Evolutionary conservation across 768 basidiomycete species (phyloP).

Genomic region (Pisolithus albus): DNA sequence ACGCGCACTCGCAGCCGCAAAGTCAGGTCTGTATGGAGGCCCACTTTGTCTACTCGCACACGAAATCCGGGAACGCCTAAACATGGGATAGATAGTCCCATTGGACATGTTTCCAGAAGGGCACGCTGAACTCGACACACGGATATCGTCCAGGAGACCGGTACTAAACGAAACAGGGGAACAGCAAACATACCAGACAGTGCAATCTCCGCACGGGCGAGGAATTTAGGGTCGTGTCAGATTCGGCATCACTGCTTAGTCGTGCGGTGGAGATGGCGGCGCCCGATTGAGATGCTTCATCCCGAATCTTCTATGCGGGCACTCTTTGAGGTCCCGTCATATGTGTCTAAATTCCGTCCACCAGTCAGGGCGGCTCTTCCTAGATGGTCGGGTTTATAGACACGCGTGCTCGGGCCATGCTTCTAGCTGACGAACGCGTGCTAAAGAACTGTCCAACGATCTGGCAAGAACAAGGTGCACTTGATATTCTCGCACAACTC

Average conservation of each 20-base stretch:
- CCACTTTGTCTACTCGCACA: constrained; percentile 90
- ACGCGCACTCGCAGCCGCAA: constrained; percentile 74
- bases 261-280: constrained; percentile 94
- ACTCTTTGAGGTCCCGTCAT: constrained; percentile 43
- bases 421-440: constrained; percentile 37
- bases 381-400: constrained; percentile 41
- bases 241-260: constrained; percentile 50
- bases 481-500: constrained; percentile 33
- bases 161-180: constrained; percentile 28
- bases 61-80: constrained; percentile 89
- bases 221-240: constrained; percentile 66
- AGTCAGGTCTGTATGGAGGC: constrained; percentile 77
- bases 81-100: constrained; percentile 82
- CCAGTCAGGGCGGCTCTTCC: constrained; percentile 34
- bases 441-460: constrained; percentile 49
- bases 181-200: constrained; percentile 44
- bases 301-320: constrained; percentile 31
- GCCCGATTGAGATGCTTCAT: constrained; percentile 37
- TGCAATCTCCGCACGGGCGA: constrained; percentile 94
- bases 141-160: constrained; percentile 16
- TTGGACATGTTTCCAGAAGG: constrained; percentile 46
- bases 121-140: constrained; percentile 32
- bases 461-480: constrained; percentile 37
- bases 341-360: constrained; percentile 40
- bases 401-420: constrained; percentile 27